phyloP scores from a whole-genome alignment of 257 asterid species.

The Gentiana dahurica region DNA sequence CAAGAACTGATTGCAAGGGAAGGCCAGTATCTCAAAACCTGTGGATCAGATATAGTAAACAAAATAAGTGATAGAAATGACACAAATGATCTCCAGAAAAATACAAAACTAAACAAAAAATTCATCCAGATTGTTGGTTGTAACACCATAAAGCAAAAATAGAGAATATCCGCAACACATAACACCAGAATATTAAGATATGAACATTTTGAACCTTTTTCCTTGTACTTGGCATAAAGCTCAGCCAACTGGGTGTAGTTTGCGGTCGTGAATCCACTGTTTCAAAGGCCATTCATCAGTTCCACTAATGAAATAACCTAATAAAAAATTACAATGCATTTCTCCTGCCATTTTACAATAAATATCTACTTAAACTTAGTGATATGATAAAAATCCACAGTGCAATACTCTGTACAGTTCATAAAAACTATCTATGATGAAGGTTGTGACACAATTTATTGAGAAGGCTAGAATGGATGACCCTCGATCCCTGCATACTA shows the following conservation, averaged over 20 bases:
- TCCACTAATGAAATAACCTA: background rate
- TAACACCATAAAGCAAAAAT: background rate
- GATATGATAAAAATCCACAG: too few species aligned
- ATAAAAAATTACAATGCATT: too few species aligned
- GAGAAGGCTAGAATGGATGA: too few species aligned
- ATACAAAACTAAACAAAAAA: background rate
- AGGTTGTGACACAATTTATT: too few species aligned
- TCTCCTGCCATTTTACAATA: too few species aligned
- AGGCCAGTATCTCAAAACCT: conserved; percentile 85
- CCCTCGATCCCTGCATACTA: too few species aligned
- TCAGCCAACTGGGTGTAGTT: conserved; percentile 75
- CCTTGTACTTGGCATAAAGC: conserved; percentile 50
- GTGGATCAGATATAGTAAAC: conserved; percentile 7
- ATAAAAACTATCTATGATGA: too few species aligned
- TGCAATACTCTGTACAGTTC: too few species aligned
- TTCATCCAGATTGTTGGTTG: background rate
- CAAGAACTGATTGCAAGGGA: conserved; percentile 89
- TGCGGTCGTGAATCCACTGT: conserved; percentile 62
- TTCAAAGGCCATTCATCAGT: conserved; percentile 10
- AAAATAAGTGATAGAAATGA: background rate
- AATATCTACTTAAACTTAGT: too few species aligned
- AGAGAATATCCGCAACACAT: background rate
- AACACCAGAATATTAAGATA: background rate
- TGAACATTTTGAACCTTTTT: conserved; percentile 36
- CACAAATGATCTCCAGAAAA: background rate